A percentile compares a stretch with the other conserved stretches of the same genome.
These are phyloP conservation scores for Lagenaria siceraria DNA, from an alignment of 306 rosid genomes.

Conservation along the genomic window DNA sequence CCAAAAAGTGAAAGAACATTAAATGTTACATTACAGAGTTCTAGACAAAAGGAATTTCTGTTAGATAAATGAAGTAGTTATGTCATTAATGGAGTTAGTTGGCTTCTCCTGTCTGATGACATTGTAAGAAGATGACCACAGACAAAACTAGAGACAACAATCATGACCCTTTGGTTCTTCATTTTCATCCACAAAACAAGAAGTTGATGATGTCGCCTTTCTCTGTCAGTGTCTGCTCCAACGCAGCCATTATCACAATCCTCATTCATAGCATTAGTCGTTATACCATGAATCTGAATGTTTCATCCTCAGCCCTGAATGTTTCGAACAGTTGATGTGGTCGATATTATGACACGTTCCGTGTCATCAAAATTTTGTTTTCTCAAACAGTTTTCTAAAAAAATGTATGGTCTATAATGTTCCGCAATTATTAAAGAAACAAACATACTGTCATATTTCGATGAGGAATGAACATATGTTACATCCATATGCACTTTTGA, in stretches of 20 bases:
- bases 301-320: slow-evolving; percentile 2
- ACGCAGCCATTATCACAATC: neutral
- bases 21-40: neutral
- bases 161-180: neutral
- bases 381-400: neutral
- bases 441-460: neutral
- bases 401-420: neutral
- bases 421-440: neutral
- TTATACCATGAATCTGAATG: neutral
- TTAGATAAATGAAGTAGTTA: slow-evolving; percentile 18
- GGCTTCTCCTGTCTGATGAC: slow-evolving; percentile 27
- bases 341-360: neutral
- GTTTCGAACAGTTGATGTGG: neutral
- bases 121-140: slow-evolving; percentile 11
- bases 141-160: neutral
- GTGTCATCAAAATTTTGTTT: neutral
- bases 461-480: neutral
- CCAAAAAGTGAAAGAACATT: slow-evolving; percentile 1
- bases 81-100: slow-evolving; percentile 47
- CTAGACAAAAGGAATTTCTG: neutral
- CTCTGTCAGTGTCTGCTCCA: slow-evolving; percentile 2
- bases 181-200: slow-evolving; percentile 14
- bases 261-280: neutral
- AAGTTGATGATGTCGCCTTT: neutral
- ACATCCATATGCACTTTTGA: neutral